Base-by-base conservation (phyloP, 1,139 yeast genomes). In the Debaryomyces coudertii region DNA sequence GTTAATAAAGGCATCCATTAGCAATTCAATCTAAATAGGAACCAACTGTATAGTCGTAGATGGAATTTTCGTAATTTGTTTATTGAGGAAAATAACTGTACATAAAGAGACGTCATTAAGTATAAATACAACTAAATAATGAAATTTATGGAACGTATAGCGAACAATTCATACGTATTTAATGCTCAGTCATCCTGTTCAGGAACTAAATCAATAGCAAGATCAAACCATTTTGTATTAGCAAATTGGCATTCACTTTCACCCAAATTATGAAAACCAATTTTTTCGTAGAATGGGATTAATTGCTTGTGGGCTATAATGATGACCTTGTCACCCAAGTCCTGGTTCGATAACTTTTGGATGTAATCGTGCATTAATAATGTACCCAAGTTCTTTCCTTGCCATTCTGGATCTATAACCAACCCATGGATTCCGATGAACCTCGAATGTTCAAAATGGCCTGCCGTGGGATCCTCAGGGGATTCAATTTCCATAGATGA, bases 321-420 rank as follows among this genome's bases (percentile, higher is more conserved):
- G 4, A 85, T 80, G 45, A 93, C 83, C 57, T 82, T 79, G 54
- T 85, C 89, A 43, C 95, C 97, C 53, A 90, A 83, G 56, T 85
- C 90, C 62, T 90, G 95, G 62, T 90, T 90, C 37, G 90, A 82
- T 65, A 93, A 73, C 58, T 92, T 89, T 66, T 93, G 97, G 52
- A 92, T 80, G 68, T 89, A 93, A 68, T 93, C 99, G 56, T 87
- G 90, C 61, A 92, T 68, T 61, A 93, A 69, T 51, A 90, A 73
- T 12, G 96, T 83, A 7, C 96, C 98, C 51, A 93, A 74, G 60
- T 87, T 87, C 66, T 82, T 80, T 47, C 90, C 88, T 63, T 86
- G 90, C 79, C 84, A 89, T 36, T 83, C 83, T 23, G 93, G 89
- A 54, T 83, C 83, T 31, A 93, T 80, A 4, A 83, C 92, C 42